A percentile compares a stretch with the other conserved stretches of the same genome.
Evolutionary conservation across 805 yeast species (phyloP).

Genomic region (Saturnispora sanitii): DNA sequence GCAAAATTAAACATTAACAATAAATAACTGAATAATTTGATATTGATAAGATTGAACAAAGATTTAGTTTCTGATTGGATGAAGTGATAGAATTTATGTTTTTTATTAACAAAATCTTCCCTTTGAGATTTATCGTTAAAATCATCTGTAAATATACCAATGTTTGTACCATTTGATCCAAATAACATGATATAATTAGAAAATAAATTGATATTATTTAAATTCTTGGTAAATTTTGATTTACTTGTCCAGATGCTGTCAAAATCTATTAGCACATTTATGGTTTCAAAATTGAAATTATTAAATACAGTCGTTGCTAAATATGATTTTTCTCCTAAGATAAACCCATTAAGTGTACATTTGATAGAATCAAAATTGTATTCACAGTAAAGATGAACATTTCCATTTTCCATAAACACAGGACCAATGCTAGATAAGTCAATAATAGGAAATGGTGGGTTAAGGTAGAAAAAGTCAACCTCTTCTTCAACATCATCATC

Average conservation of each 20-base stretch:
- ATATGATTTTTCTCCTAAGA: constrained; percentile 20
- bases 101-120: not conserved
- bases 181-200: constrained; percentile 13
- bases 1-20: constrained; percentile 14
- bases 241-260: not conserved
- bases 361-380: constrained; percentile 18
- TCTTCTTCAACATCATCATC: constrained; percentile 1
- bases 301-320: constrained; percentile 18
- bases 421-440: constrained; percentile 22
- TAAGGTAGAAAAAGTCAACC: constrained; percentile 21
- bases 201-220: constrained; percentile 8
- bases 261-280: constrained; percentile 10
- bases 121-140: not conserved
- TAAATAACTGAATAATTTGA: constrained; percentile 19
- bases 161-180: constrained; percentile 12
- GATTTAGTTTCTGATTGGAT: constrained; percentile 14
- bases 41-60: constrained; percentile 14
- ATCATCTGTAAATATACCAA: not conserved
- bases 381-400: constrained; percentile 18
- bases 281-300: constrained; percentile 18
- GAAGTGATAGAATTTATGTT: constrained; percentile 11
- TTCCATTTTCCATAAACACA: constrained; percentile 23
- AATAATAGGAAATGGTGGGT: constrained; percentile 5
- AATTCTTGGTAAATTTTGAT: not conserved
- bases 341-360: constrained; percentile 22